Evolutionary conservation across 2,329 filamentous ascomycete species (phyloP), one percentile per base, ranked within the genome.

Genomic region (Fusarium musae): DNA sequence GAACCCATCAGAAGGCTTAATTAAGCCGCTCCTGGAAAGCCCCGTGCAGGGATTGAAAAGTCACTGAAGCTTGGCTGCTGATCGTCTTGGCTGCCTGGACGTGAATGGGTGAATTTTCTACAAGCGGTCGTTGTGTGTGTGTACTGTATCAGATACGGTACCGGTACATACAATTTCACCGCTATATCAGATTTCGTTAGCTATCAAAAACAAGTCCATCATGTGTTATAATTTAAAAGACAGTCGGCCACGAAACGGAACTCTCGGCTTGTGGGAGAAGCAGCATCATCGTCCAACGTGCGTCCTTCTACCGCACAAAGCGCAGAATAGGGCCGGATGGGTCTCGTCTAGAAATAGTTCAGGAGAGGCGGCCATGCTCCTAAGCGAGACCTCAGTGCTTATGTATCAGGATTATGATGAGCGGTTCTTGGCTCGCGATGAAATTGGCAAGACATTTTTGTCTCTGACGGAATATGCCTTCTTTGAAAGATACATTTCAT

Each of bases 21-120:
- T 63, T 71, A 70, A 42, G 59, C 65, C 53, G 56, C 58, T 64
- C 70, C 59, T 70, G 59, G 70, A 70, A 72, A 64, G 26, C 65
- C 46, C 65, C 69, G 65, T 59, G 39, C 70, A 73, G 60, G 70
- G 69, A 39, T 61, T 28, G 21, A 17, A 43, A 56, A 70, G 60
- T 56, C 66, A 71, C 63, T 58, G 57, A 73, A 73, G 70, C 70
- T 73, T 73, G 70, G 70, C 70, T 67, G 70, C 50, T 73, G 70
- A 73, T 73, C 70, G 39, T 67, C 59, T 73, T 59, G 46, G 54
- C 63, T 66, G 60, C 21, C n/a, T 34, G 30, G 43, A 53, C 32
- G 57, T 59, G 69, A 59, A 59, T 66, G 60, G 39, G 47, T 52
- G 46, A 63, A 63, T 69, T 64, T 43, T 61, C 46, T 36, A 50